Evolutionary conservation across 2,329 filamentous ascomycete species (phyloP).

Genomic region (Cladosporium halotolerans): DNA sequence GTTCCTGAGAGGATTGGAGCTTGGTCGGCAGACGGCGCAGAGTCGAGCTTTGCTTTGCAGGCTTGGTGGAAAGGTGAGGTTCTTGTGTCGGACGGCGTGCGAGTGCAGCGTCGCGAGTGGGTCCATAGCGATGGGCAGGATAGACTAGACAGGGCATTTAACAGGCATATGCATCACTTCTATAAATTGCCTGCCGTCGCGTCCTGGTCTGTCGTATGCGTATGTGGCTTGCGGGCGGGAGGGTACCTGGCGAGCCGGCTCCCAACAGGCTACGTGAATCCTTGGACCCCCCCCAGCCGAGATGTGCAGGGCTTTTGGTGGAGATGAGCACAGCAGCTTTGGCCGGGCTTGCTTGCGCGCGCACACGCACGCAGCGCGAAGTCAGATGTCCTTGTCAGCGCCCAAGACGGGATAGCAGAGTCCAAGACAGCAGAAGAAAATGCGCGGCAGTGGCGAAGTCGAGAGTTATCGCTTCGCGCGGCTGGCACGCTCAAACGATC

Average conservation of each 20-base stretch:
- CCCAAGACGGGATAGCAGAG: neutral
- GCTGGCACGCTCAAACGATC: too few species aligned
- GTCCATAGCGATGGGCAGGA: neutral
- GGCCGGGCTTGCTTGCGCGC: neutral
- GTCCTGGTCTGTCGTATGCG: neutral
- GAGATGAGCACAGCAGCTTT: neutral
- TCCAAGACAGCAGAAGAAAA: neutral
- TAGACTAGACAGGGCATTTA: neutral
- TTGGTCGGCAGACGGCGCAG: neutral
- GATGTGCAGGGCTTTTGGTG: neutral
- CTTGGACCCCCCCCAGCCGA: neutral
- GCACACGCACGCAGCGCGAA: neutral
- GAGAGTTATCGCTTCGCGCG: neutral
- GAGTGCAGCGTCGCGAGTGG: neutral
- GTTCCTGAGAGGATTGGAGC: neutral
- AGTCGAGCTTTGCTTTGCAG: conserved; percentile 2
- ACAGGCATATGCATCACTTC: neutral
- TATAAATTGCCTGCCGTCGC: neutral
- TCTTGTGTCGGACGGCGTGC: neutral
- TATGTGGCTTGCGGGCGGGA: neutral
- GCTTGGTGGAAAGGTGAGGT: neutral
- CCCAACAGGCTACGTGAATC: neutral
- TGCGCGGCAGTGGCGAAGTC: neutral
- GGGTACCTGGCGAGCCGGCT: neutral
- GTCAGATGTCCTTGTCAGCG: neutral